Percentiles rank a stretch among this genome's conserved stretches.
Evolutionary conservation across 768 basidiomycete genomes (phyloP).

Genomic region (Lactarius pseudohatsudake): DNA sequence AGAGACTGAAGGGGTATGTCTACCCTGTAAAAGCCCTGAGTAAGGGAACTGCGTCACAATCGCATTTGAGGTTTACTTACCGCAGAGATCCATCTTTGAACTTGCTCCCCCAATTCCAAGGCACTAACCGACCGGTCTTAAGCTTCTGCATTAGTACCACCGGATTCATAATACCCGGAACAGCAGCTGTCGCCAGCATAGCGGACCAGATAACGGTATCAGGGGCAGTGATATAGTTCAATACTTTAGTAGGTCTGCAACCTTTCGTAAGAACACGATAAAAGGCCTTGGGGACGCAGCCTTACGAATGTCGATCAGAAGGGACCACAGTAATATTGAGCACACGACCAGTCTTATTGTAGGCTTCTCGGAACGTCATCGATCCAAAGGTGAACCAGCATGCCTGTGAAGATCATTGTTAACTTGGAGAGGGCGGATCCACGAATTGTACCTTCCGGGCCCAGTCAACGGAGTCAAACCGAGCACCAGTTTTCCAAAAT

Average conservation of each 20-base stretch:
- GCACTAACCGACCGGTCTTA: conserved; percentile 72
- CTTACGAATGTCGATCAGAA: conserved; percentile 82
- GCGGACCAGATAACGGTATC: conserved; percentile 85
- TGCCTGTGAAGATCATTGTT: conserved; percentile 45
- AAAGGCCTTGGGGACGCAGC: not conserved
- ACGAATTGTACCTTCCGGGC: conserved; percentile 69
- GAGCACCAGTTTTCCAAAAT: conserved; percentile 85
- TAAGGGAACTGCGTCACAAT: not conserved
- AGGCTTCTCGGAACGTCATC: conserved; percentile 95
- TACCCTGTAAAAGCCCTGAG: conserved; percentile 50
- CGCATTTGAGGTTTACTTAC: conserved; percentile 39
- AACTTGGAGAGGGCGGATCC: not conserved
- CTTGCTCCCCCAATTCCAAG: conserved; percentile 93
- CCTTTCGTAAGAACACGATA: conserved; percentile 19
- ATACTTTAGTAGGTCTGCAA: conserved; percentile 84
- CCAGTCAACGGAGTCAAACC: conserved; percentile 90
- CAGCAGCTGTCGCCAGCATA: conserved; percentile 85
- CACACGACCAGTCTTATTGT: conserved; percentile 86
- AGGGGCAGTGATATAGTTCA: conserved; percentile 96
- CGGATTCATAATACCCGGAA: conserved; percentile 93
- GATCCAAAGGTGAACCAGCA: conserved; percentile 91
- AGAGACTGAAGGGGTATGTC: conserved; percentile 92
- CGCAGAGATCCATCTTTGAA: conserved; percentile 93
- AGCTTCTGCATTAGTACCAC: conserved; percentile 95
- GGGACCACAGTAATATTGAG: conserved; percentile 94